These are phyloP conservation scores for Nicotiana sylvestris DNA, from an alignment of 257 asterid genomes.

Conservation along the genomic window DNA sequence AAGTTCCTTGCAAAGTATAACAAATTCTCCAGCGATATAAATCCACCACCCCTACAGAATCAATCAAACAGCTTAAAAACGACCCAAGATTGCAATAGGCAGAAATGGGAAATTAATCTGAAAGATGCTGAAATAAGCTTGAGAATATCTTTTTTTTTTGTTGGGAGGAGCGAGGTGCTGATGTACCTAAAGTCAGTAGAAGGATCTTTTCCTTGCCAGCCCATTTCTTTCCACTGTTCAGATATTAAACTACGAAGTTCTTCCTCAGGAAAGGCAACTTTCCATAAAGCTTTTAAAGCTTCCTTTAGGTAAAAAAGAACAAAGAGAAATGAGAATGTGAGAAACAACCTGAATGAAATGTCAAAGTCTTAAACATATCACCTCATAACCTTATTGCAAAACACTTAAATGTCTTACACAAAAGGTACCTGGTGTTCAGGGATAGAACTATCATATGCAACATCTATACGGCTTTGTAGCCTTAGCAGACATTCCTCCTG, in stretches of 20 bases:
- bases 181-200: conserved; percentile 93
- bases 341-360: conserved; percentile 11
- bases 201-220: conserved; percentile 99
- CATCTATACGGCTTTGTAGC: conserved; percentile 81
- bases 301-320: conserved; percentile 40
- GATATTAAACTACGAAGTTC: conserved; percentile 79
- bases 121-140: neutral
- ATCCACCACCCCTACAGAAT: conserved; percentile 89
- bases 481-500: conserved; percentile 89
- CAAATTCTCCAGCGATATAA: conserved; percentile 90
- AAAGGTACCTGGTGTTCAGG: conserved; percentile 83
- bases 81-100: neutral
- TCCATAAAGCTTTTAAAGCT: conserved; percentile 79
- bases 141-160: neutral
- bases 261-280: conserved; percentile 85
- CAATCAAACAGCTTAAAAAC: neutral
- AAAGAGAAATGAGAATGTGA: conserved; percentile 8
- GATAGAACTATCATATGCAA: conserved; percentile 71
- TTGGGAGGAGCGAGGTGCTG: neutral
- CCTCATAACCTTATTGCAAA: neutral
- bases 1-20: conserved; percentile 79
- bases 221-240: conserved; percentile 99
- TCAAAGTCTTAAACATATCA: neutral
- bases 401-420: neutral
- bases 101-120: neutral